Base-by-base conservation (phyloP, 768 basidiomycete species). In the Mycena polygramma region DNA sequence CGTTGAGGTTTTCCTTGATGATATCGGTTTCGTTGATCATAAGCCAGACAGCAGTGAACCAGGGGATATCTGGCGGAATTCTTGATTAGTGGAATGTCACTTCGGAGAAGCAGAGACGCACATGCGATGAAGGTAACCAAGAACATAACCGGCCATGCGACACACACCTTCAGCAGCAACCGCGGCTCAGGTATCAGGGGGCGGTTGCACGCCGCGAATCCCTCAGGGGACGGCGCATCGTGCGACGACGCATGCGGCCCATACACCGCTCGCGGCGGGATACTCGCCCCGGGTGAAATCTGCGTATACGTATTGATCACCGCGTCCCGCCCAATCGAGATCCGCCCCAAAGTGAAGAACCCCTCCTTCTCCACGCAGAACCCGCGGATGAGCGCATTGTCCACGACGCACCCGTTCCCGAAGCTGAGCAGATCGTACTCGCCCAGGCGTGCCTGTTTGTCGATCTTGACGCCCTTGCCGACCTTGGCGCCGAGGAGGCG, bases 311-410 rank as follows among this genome's bases (percentile, higher is more conserved):
- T 82, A 71, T 86, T 87, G 41, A 86, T 71, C 14, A 81, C 75
- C 8, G 83, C 83, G 37, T 79, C 76, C 22, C 74, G 66, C 10
- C 85, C 85, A 58, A 87, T 78, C 13, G 77, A 77, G 58, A 86
- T 78, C 2, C 74, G 76, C 17, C 79, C 83, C 20, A 87, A 79
- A 20, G 81, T 80, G 77, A 87, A 84, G 63, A 73, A 80, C 7
- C 85, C 84, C 63, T 86, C 83, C 22, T 82, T 77, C 72, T 87
- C 86, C 7, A 86, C 84, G 54, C 82, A 81, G 71, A 87, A 86
- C 15, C 82, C 84, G 15, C 85, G 81, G 15, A 86, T 74, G 4
- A 82, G 75, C 0, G 83, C 74, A 26, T 77, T 79, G 66, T 86
- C 84, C 49, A 87, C 77, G n/a, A 81, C 80, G 63, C 83, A 84